A percentile compares a stretch with the other conserved stretches of the same genome.
Conservation (phyloP, 1,284 basidiomycete species). For the Serendipita sp. region DNA sequence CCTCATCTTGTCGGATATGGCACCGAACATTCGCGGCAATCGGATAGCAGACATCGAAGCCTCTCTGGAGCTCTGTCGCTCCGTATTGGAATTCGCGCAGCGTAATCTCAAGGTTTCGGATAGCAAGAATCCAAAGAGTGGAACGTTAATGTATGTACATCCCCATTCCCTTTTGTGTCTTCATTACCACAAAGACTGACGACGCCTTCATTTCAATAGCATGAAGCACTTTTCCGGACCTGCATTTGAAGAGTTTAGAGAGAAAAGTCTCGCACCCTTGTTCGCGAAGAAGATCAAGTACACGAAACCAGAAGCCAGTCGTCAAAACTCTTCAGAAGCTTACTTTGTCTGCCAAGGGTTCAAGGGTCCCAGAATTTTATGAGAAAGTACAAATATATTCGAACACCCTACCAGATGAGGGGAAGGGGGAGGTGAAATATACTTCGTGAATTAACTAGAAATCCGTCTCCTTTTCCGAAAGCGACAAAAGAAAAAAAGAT, state of each 20-base stretch:
- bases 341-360: constrained; percentile 47
- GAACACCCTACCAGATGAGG: neutral
- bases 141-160: constrained; percentile 47
- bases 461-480: neutral
- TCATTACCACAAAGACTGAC: constrained; percentile 8
- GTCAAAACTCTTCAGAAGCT: constrained; percentile 52
- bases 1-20: constrained; percentile 66
- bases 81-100: constrained; percentile 46
- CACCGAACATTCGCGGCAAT: constrained; percentile 56
- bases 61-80: constrained; percentile 47
- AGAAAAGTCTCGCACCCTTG: constrained; percentile 33
- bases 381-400: neutral
- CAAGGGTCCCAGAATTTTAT: neutral
- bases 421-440: neutral
- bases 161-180: neutral
- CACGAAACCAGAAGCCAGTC: constrained; percentile 54
- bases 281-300: constrained; percentile 40
- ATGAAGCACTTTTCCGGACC: constrained; percentile 66
- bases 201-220: constrained; percentile 24
- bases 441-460: neutral
- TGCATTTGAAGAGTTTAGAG: constrained; percentile 38
- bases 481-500: too few species aligned
- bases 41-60: constrained; percentile 40
- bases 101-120: constrained; percentile 34
- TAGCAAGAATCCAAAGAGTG: constrained; percentile 31